Evolutionary conservation across 2,329 filamentous ascomycete species (phyloP), one percentile per base, ranked within the genome.

Genomic region (Atkinsonella hypoxylon): DNA sequence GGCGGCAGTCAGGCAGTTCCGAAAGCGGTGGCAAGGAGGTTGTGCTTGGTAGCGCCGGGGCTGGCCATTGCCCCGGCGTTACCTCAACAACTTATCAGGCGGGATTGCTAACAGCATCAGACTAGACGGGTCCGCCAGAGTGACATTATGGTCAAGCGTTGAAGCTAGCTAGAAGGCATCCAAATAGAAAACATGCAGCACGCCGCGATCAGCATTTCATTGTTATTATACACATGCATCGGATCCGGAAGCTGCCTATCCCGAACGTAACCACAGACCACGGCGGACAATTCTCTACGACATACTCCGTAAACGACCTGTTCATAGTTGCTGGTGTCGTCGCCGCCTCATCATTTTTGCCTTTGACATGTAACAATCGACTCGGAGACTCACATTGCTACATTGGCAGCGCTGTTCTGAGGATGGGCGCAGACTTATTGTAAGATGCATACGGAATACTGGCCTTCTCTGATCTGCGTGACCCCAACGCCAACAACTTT

Each of bases 11-110:
- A 48, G 46, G 38, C 34, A 49, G 31, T 20, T 45, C 48, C 43
- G 51, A 52, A 49, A 49, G 42, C 51, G 51, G 51, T 52, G 43
- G 31, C 26, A 11, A 32, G n/a, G 18, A 40, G 39, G 31, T 38
- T 41, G 18, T 18, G 17, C 39, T n/a, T n/a, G 50, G 50, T 49
- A 32, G 46, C 50, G 46, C n/a, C 43, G 50, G 17, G 18, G 44
- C 45, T 51, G 44, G 3, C 32, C 31, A 13, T n/a, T n/a, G 31
- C 22, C 30, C 30, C 9, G 12, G 26, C 17, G 12, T 7, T n/a
- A 31, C 30, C 43, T 15, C 26, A 32, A 13, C 22, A 10, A 15
- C 15, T 20, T 30, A 22, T 20, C 39, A 41, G 15, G 17, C 18
- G 40, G n/a, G 4, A 18, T 20, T 18, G 12, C 40, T 18, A 20